Conservation (phyloP, 179 eudicot genomes). For the Beta corolliflora region DNA sequence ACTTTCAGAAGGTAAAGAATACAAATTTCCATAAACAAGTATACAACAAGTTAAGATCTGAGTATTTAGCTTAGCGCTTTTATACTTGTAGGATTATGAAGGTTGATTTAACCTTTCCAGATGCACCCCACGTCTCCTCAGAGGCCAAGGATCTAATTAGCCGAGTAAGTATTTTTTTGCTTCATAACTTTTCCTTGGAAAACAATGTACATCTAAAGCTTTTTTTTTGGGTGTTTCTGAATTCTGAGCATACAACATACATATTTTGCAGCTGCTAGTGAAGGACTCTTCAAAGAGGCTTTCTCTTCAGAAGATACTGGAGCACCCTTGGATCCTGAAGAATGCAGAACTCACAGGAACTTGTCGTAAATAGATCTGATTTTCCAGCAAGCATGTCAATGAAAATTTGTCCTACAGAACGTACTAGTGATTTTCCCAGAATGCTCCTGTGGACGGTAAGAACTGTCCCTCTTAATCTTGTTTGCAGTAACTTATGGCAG, state of each 20-base stretch:
- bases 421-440: background rate
- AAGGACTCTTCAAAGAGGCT: slow-evolving; percentile 86
- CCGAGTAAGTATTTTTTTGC: slow-evolving; percentile 38
- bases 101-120: slow-evolving; percentile 78
- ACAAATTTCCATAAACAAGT: background rate
- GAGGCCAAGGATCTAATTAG: slow-evolving; percentile 78
- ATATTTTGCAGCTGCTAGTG: slow-evolving; percentile 68
- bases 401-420: background rate
- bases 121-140: slow-evolving; percentile 53
- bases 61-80: background rate
- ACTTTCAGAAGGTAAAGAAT: slow-evolving; percentile 64
- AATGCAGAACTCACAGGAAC: slow-evolving; percentile 63
- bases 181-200: slow-evolving; percentile 3
- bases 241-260: slow-evolving; percentile 16
- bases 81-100: slow-evolving; percentile 58
- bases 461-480: background rate
- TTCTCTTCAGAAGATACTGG: slow-evolving; percentile 72
- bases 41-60: background rate
- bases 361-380: slow-evolving; percentile 30
- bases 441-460: background rate
- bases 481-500: background rate
- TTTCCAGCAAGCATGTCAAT: background rate
- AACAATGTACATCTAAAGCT: background rate
- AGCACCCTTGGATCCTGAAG: slow-evolving; percentile 81
- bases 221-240: too few relatives aligned